Conservation (phyloP, 2,329 filamentous ascomycete genomes). For the Hypoxylon sp. region DNA sequence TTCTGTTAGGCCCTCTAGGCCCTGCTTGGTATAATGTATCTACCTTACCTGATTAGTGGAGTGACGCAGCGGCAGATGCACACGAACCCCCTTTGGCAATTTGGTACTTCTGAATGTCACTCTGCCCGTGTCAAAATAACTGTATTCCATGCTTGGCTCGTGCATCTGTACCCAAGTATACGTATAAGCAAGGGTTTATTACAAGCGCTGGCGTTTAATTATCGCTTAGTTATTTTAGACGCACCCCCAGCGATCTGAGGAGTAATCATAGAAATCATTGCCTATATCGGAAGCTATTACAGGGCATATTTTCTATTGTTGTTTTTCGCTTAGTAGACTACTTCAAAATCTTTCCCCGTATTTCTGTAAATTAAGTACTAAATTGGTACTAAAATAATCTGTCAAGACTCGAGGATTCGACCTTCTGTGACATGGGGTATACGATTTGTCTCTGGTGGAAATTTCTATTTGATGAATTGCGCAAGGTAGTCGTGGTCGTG, state of each 20-base stretch:
- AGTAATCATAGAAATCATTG: slow-evolving; percentile 16
- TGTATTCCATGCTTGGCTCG: slow-evolving; percentile 29
- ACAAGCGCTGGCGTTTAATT: slow-evolving; percentile 49
- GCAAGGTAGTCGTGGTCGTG: slow-evolving; percentile 4
- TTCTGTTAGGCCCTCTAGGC: slow-evolving; percentile 17
- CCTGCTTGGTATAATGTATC: slow-evolving; percentile 26
- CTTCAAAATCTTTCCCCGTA: slow-evolving; percentile 5
- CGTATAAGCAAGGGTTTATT: slow-evolving; percentile 13
- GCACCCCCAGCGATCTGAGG: slow-evolving; percentile 22
- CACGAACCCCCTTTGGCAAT: slow-evolving; percentile 40
- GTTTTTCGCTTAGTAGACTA: slow-evolving; percentile 15
- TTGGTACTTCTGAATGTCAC: slow-evolving; percentile 37
- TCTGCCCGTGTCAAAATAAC: slow-evolving; percentile 19
- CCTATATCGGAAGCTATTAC: slow-evolving; percentile 8
- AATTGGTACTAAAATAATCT: slow-evolving; percentile 14
- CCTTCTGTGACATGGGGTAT: slow-evolving; percentile 11
- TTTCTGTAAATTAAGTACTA: not conserved
- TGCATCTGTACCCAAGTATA: slow-evolving; percentile 15
- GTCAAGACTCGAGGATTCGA: slow-evolving; percentile 14
- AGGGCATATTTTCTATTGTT: slow-evolving; percentile 26
- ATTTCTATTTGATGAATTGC: slow-evolving; percentile 18
- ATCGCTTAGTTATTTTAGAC: slow-evolving; percentile 35
- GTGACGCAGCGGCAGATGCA: slow-evolving; percentile 37
- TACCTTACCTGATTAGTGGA: slow-evolving; percentile 41
- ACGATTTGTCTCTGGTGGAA: slow-evolving; percentile 18